A percentile compares a stretch with the other conserved stretches of the same genome.
These are phyloP conservation scores for Globisporangium rhizosaccharum DNA, from an alignment of 352 stramenopile species.

Conservation along the genomic window DNA sequence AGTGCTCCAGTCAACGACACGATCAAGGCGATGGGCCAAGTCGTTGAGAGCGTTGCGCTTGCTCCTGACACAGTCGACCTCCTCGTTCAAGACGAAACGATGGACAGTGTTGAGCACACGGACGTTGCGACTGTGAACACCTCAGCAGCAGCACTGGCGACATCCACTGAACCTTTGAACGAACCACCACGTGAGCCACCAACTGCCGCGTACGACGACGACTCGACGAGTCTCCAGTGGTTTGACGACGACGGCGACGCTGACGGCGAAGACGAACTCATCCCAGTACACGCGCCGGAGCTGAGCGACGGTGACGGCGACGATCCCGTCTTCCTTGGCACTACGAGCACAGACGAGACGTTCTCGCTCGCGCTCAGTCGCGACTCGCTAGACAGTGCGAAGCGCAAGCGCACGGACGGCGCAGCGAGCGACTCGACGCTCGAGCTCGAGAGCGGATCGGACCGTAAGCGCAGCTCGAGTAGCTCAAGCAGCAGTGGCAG, in stretches of 20 bases:
- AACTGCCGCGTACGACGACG: not conserved
- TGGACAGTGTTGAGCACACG: not conserved
- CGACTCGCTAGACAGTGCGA: not conserved
- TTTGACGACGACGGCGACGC: slow-evolving; percentile 8
- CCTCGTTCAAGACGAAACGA: too few species aligned
- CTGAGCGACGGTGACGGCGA: slow-evolving; percentile 9
- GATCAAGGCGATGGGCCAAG: not conserved
- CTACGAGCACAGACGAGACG: not conserved
- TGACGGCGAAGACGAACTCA: slow-evolving; percentile 8
- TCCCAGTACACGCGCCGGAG: slow-evolving; percentile 6
- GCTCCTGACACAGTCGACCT: too few species aligned
- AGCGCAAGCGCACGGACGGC: slow-evolving; percentile 11
- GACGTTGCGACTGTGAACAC: too few species aligned
- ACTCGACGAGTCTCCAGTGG: slow-evolving; percentile 9
- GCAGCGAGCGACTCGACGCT: slow-evolving; percentile 25
- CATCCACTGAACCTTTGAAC: not conserved
- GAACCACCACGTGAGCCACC: not conserved
- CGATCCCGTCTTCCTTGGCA: slow-evolving; percentile 10
- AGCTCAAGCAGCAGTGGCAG: slow-evolving; percentile 16
- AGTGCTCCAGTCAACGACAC: not conserved
- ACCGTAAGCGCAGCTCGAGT: slow-evolving; percentile 13
- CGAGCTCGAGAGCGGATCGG: slow-evolving; percentile 14
- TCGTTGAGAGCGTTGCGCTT: too few species aligned
- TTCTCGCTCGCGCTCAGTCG: not conserved
- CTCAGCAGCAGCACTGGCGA: not conserved